These are phyloP conservation scores for Ascosphaera aggregata DNA, from an alignment of 2,329 filamentous ascomycete species.

Conservation along the genomic window DNA sequence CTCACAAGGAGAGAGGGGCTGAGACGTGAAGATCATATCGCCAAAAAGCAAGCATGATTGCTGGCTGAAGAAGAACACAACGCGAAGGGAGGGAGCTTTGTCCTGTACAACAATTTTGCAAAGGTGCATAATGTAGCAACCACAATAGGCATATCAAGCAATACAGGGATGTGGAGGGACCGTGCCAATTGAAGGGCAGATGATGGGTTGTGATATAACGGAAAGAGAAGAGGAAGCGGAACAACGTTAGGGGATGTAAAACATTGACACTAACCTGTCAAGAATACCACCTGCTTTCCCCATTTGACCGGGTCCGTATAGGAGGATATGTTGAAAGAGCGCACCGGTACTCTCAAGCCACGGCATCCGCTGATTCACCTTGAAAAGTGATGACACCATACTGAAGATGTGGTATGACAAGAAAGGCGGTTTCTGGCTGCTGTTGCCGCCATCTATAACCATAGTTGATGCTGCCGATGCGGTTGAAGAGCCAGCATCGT, in stretches of 20 bases:
- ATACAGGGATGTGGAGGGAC: no score
- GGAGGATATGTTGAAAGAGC: slow-evolving; percentile 48
- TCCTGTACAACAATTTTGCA: no score
- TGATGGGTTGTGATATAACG: no score
- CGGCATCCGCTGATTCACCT: slow-evolving; percentile 64
- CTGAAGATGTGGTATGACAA: slow-evolving; percentile 57
- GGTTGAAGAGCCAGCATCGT: slow-evolving; percentile 6
- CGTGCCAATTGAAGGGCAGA: no score
- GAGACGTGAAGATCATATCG: no score
- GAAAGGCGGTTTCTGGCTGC: slow-evolving; percentile 32
- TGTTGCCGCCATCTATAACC: slow-evolving; percentile 7
- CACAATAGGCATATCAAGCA: no score
- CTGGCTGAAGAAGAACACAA: no score
- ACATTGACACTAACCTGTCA: slow-evolving; percentile 54
- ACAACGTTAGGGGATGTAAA: slow-evolving; percentile 4
- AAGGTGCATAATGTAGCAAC: no score
- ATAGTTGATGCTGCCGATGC: slow-evolving; percentile 10
- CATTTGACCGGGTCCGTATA: slow-evolving; percentile 51
- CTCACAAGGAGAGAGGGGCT: no score
- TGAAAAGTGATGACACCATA: slow-evolving; percentile 46
- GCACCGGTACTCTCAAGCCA: slow-evolving; percentile 62
- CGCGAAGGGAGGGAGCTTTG: no score
- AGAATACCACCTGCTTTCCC: slow-evolving; percentile 53
- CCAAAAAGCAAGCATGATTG: no score
- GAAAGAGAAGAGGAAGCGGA: slow-evolving; percentile 8